Base-by-base conservation (phyloP, 106 monocot species). In the Acanthochlamys bracteata region DNA sequence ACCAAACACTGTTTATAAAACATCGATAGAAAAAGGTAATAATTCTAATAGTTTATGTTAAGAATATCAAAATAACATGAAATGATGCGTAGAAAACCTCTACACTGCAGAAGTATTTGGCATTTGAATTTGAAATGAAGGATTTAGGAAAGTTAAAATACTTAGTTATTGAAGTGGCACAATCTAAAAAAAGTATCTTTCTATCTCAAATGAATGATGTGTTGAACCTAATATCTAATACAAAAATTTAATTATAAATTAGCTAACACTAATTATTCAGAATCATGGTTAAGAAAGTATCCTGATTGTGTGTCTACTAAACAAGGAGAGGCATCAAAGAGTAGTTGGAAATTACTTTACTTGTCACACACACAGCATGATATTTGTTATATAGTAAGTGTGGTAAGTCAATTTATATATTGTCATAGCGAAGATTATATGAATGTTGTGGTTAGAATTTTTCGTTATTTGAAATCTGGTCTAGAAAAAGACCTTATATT, bases 41-140 rank as follows among this genome's bases (percentile, higher is more conserved):
- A 11, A 23, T 46, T 7, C 20, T 73, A 24, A 43, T 66, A 20
- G 46, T 73, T 13, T 66, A 73, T 66, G 57, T 73, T 61, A 66
- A 66, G 57, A 60, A 55, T 53, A 60, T 74, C 16, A 13, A 9
- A 7, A 45, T 74, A 11, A 60, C 71, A 26, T 12, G 41, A 17
- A 19, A 77, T 72, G 49, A 63, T 63, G 2, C 10, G n/a, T 11
- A 1, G 21, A 20, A n/a, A 17, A 42, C 43, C 17, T 3, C 27
- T 0, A 11, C 41, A 7, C 40, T 63, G 3, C 41, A 63, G 19
- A 63, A 19, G 7, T 4, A 42, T 40, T 20, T 63, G 13, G 20
- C 0, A 7, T 0, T 1, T 0, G 17, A 43, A 3, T 63, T 63
- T 20, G 63, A 63, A 7, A 63, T 63, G 7, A 63, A 63, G 9